A percentile compares a stretch with the other conserved stretches of the same genome.
Conservation (phyloP, 2,329 filamentous ascomycete species). For the Fusarium duplospermum region DNA sequence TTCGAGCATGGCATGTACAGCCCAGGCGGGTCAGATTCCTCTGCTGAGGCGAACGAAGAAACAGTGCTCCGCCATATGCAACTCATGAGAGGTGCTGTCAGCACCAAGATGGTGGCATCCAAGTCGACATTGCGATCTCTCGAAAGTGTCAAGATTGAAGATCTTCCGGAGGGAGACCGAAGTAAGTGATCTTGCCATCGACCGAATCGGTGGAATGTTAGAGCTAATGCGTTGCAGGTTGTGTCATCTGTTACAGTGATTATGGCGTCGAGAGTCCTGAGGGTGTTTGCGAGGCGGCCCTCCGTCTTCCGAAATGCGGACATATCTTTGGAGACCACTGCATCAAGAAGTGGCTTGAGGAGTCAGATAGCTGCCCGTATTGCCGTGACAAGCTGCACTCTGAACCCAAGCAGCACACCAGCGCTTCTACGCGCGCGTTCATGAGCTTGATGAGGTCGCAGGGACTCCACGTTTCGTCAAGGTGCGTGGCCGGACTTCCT, state of each 20-base stretch:
- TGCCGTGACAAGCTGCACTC: slow-evolving; percentile 71
- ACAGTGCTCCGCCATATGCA: slow-evolving; percentile 56
- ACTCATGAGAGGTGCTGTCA: slow-evolving; percentile 57
- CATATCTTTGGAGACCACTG: slow-evolving; percentile 74
- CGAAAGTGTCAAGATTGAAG: slow-evolving; percentile 58
- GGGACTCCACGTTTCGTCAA: slow-evolving; percentile 33
- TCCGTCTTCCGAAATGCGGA: slow-evolving; percentile 71
- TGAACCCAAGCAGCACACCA: slow-evolving; percentile 50
- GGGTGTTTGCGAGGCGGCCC: slow-evolving; percentile 65
- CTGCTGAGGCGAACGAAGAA: slow-evolving; percentile 45
- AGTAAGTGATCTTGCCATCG: slow-evolving; percentile 51
- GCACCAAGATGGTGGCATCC: slow-evolving; percentile 61
- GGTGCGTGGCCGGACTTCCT: slow-evolving; percentile 30
- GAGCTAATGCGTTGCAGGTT: slow-evolving; percentile 55
- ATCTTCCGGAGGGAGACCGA: slow-evolving; percentile 59
- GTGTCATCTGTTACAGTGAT: slow-evolving; percentile 74
- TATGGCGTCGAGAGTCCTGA: slow-evolving; percentile 69
- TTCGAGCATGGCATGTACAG: slow-evolving; percentile 26
- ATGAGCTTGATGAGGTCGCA: slow-evolving; percentile 48
- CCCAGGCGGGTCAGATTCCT: slow-evolving; percentile 14
- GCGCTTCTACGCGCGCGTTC: slow-evolving; percentile 42
- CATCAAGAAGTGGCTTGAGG: slow-evolving; percentile 74
- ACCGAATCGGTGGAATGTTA: background rate
- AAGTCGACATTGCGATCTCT: slow-evolving; percentile 59
- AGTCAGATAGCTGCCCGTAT: slow-evolving; percentile 72